phyloP scores from a whole-genome alignment of 202 grass and related monocot species.

The Musa balbisiana region DNA sequence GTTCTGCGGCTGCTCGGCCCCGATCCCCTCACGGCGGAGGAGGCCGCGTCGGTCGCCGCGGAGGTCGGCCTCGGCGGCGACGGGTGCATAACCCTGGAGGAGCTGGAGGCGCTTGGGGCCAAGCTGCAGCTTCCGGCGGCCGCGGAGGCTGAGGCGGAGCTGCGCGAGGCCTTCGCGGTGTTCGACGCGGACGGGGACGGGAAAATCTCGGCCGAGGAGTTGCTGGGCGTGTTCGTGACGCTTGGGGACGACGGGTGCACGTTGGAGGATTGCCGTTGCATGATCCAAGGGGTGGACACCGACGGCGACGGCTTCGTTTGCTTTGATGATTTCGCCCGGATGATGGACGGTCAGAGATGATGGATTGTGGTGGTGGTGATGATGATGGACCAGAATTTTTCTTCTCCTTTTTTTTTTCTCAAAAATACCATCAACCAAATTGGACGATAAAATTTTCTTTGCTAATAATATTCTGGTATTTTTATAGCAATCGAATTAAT shows the following conservation, averaged over 20 bases:
- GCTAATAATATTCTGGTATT: no score
- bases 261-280: constrained; percentile 4
- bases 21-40: not conserved
- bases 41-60: not conserved
- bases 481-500: no score
- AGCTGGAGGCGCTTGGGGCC: not conserved
- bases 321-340: constrained; percentile 4
- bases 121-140: not conserved
- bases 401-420: not conserved
- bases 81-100: not conserved
- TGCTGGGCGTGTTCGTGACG: not conserved
- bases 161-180: constrained; percentile 3
- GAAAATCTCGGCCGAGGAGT: constrained; percentile 8
- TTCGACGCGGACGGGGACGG: constrained; percentile 11
- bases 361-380: not conserved
- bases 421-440: not conserved
- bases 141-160: constrained; percentile 3
- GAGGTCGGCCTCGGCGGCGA: not conserved
- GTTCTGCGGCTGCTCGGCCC: not conserved
- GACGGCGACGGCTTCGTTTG: constrained; percentile 12
- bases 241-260: not conserved
- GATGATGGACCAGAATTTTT: not conserved
- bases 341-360: constrained; percentile 5
- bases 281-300: not conserved
- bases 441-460: not conserved